A percentile compares a stretch with the other conserved stretches of the same genome.
phyloP scores from a whole-genome alignment of 1,139 yeast species.

The Debaryomyces subglobosus region DNA sequence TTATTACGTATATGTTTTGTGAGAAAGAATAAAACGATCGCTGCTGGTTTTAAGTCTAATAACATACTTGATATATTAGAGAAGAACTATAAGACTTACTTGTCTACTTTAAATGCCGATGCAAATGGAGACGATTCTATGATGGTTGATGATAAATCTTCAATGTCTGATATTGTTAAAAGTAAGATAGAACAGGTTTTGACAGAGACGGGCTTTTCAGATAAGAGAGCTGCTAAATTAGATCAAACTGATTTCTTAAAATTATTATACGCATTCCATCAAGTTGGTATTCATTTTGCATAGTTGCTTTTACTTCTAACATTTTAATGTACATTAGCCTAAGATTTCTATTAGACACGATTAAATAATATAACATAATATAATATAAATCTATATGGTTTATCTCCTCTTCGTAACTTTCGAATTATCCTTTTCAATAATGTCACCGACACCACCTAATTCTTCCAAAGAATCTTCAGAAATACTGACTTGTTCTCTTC shows the following conservation, averaged over 20 bases:
- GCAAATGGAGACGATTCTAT: conserved; percentile 55
- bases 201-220: conserved; percentile 75
- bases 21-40: conserved; percentile 87
- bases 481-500: conserved; percentile 87
- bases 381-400: conserved; percentile 7
- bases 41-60: conserved; percentile 87
- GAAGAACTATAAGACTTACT: conserved; percentile 80
- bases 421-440: conserved; percentile 75
- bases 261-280: conserved; percentile 89
- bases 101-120: conserved; percentile 58
- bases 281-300: conserved; percentile 96
- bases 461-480: conserved; percentile 91
- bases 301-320: conserved; percentile 38
- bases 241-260: conserved; percentile 94
- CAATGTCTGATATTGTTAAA: conserved; percentile 53
- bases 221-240: conserved; percentile 89
- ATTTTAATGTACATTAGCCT: conserved; percentile 10
- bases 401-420: conserved; percentile 46
- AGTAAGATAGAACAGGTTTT: conserved; percentile 67
- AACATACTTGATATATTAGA: conserved; percentile 86
- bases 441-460: conserved; percentile 87
- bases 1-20: conserved; percentile 86
- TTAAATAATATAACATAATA: conserved; percentile 3
- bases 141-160: conserved; percentile 52
- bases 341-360: conserved; percentile 6